Conservation (phyloP, 371 early-diverging fungal genomes). For the Dichotomocladium elegans region DNA sequence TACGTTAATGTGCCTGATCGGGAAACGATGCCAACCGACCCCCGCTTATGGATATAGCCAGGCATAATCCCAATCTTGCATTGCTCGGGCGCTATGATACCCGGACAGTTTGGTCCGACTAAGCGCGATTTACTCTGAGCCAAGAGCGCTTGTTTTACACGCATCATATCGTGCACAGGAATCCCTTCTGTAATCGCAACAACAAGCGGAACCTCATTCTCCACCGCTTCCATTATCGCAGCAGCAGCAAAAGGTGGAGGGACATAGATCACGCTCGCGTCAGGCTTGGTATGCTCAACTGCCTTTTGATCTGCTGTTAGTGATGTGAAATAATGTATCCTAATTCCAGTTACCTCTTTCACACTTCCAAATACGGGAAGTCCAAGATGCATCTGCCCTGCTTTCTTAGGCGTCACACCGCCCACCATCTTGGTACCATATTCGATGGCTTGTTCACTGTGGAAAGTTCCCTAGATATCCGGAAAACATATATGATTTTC, state of each 20-base stretch:
- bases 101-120: constrained; percentile 99
- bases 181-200: constrained; percentile 99
- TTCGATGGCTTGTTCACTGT: constrained; percentile 95
- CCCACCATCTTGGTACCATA: constrained; percentile 99
- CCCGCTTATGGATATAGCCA: constrained; percentile 93
- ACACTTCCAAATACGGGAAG: constrained; percentile 94
- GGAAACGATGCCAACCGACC: constrained; percentile 97
- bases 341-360: constrained; percentile 83
- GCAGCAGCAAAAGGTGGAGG: constrained; percentile 97
- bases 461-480: constrained; percentile 91
- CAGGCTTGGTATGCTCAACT: constrained; percentile 80
- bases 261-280: constrained; percentile 97
- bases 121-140: constrained; percentile 89
- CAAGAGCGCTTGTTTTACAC: constrained; percentile 69
- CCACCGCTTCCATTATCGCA: constrained; percentile 96
- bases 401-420: constrained; percentile 96
- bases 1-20: constrained; percentile 98
- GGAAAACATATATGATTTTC: neutral
- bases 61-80: constrained; percentile 99
- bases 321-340: neutral
- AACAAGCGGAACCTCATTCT: constrained; percentile 93
- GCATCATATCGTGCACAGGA: constrained; percentile 99
- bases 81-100: constrained; percentile 95
- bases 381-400: constrained; percentile 90
- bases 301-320: no score